phyloP scores from a whole-genome alignment of 2,329 filamentous ascomycete genomes.

The Ophiostoma piceae region DNA sequence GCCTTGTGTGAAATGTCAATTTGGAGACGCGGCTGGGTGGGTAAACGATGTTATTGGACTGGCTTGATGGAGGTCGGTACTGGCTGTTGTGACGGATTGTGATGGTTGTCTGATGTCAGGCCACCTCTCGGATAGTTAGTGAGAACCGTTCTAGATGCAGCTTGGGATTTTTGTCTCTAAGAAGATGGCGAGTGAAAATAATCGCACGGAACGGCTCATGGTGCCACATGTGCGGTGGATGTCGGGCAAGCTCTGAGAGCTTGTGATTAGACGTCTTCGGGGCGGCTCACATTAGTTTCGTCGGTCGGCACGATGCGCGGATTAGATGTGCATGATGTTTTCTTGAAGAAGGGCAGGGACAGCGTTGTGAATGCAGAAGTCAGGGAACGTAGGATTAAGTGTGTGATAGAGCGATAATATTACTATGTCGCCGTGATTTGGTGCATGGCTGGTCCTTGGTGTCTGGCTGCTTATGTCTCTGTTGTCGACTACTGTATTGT shows the following conservation, averaged over 20 bases:
- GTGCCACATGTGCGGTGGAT: neutral
- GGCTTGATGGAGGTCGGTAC: neutral
- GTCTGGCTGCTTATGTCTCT: neutral
- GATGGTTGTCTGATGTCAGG: neutral
- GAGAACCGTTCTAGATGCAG: neutral
- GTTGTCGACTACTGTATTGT: neutral
- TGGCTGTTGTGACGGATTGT: neutral
- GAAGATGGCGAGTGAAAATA: neutral
- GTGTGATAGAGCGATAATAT: neutral
- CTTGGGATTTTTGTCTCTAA: neutral
- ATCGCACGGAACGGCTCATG: neutral
- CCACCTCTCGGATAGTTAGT: neutral
- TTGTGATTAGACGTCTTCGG: neutral
- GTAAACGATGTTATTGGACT: neutral
- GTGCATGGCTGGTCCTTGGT: neutral
- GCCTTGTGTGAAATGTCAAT: neutral
- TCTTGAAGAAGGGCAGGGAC: neutral
- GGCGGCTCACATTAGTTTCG: neutral
- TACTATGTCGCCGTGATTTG: neutral
- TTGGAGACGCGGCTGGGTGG: neutral
- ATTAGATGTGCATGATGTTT: neutral
- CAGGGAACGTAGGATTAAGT: neutral
- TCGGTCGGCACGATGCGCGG: neutral
- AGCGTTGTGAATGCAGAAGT: neutral
- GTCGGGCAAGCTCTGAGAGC: neutral